phyloP scores from a whole-genome alignment of 768 basidiomycete genomes.

The Panaeolus cyanescens region DNA sequence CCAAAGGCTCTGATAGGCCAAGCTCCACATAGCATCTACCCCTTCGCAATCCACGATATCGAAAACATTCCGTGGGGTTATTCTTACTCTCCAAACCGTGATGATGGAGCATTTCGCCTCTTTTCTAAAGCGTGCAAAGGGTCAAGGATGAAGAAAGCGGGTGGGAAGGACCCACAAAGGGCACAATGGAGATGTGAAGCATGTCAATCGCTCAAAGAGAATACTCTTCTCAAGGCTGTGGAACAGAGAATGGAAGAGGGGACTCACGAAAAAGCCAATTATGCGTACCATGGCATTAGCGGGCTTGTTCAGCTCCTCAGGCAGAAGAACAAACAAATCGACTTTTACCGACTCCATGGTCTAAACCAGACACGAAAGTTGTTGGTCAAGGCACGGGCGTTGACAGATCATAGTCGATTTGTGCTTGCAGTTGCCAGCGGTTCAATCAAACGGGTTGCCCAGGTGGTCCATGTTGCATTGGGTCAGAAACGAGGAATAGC shows the following conservation, averaged over 20 bases:
- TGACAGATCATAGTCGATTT: slow-evolving; percentile 18
- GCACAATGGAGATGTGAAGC: too few relatives aligned
- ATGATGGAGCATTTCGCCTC: too few relatives aligned
- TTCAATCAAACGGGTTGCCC: slow-evolving; percentile 14
- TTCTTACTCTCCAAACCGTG: not conserved
- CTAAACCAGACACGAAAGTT: slow-evolving; percentile 19
- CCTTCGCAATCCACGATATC: slow-evolving; percentile 20
- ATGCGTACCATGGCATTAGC: slow-evolving; percentile 16
- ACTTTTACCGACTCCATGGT: slow-evolving; percentile 8
- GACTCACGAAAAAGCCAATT: slow-evolving; percentile 10
- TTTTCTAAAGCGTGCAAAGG: too few relatives aligned
- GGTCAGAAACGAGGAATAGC: slow-evolving; percentile 7
- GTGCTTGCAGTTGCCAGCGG: slow-evolving; percentile 20
- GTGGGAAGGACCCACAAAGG: not conserved
- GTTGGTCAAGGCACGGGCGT: slow-evolving; percentile 6
- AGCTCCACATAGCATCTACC: slow-evolving; percentile 16
- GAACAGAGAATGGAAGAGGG: slow-evolving; percentile 5
- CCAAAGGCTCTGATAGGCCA: not conserved
- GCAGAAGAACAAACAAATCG: slow-evolving; percentile 8
- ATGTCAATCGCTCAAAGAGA: slow-evolving; percentile 4
- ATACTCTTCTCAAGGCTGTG: not conserved
- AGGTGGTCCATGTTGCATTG: slow-evolving; percentile 14
- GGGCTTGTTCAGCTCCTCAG: slow-evolving; percentile 10
- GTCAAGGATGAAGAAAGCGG: not conserved
- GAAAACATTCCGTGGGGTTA: slow-evolving; percentile 17